Conservation (phyloP, 176 grass and related monocot species). For the Puccinellia tenuiflora region DNA sequence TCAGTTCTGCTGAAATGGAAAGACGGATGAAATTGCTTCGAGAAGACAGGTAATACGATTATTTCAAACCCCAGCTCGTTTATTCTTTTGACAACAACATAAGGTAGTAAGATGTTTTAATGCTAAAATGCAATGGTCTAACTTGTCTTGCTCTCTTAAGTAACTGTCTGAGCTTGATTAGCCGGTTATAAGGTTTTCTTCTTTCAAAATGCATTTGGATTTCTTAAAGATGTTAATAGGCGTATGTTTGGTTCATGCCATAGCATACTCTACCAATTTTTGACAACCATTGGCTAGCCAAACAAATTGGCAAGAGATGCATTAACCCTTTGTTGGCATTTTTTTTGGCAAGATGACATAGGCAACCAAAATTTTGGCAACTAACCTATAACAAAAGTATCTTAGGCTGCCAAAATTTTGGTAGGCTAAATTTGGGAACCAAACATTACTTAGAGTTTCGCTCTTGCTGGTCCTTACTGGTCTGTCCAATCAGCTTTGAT, state of each 20-base stretch:
- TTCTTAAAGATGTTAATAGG: not conserved
- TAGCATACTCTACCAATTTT: no score
- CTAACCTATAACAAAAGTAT: no score
- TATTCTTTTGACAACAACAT: not conserved
- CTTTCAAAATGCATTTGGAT: not conserved
- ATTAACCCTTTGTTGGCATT: no score
- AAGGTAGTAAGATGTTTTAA: not conserved
- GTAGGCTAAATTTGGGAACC: no score
- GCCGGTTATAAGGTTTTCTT: not conserved
- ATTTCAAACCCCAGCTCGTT: not conserved
- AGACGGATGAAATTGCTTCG: constrained; percentile 78
- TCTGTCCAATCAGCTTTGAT: constrained; percentile 13
- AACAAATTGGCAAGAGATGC: no score
- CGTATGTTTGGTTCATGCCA: no score
- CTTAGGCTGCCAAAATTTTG: no score
- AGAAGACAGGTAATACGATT: constrained; percentile 75
- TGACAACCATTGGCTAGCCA: no score
- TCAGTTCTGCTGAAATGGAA: constrained; percentile 68
- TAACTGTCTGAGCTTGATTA: constrained; percentile 20
- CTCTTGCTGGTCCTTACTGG: not conserved
- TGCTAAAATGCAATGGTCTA: not conserved
- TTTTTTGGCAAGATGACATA: no score
- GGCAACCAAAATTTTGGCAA: no score
- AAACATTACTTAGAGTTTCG: not conserved
- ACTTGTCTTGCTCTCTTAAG: not conserved